Evolutionary conservation across 176 grass and related monocot species (phyloP).

Genomic region (Musa schizocarpa): DNA sequence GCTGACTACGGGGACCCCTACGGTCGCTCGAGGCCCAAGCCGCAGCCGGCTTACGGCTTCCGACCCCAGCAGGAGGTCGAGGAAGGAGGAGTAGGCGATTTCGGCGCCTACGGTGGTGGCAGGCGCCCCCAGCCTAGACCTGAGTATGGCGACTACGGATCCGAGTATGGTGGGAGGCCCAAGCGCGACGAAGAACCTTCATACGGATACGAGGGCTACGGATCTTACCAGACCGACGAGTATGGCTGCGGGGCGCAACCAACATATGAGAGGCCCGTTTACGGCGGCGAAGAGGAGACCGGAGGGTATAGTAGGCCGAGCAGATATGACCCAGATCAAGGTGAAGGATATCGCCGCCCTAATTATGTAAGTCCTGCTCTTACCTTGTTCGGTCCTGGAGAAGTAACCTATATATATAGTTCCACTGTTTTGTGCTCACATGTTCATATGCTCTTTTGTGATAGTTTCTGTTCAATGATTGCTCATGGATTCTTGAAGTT

Average conservation of each 20-base stretch:
- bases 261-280: conserved; percentile 1
- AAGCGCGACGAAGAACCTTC: too few species aligned
- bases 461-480: too few species aligned
- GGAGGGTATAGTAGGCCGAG: background rate
- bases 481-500: too few species aligned
- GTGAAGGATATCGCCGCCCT: conserved; percentile 8
- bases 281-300: background rate
- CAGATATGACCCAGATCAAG: conserved; percentile 7
- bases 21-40: conserved; percentile 30
- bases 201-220: too few species aligned
- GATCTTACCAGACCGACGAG: conserved; percentile 12
- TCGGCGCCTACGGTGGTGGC: conserved; percentile 12
- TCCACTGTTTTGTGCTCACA: too few species aligned
- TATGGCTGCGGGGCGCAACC: conserved; percentile 30
- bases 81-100: conserved; percentile 1
- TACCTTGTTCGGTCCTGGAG: too few species aligned
- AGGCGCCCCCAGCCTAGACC: conserved; percentile 1
- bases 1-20: background rate
- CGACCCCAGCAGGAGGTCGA: conserved; percentile 47
- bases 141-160: background rate
- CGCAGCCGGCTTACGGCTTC: conserved; percentile 47
- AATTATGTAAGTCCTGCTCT: background rate
- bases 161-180: background rate
- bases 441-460: too few species aligned
- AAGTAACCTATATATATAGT: too few species aligned